Evolutionary conservation across 2,329 filamentous ascomycete genomes (phyloP), one percentile per base, ranked within the genome.

Genomic region (Catunica adiposa): DNA sequence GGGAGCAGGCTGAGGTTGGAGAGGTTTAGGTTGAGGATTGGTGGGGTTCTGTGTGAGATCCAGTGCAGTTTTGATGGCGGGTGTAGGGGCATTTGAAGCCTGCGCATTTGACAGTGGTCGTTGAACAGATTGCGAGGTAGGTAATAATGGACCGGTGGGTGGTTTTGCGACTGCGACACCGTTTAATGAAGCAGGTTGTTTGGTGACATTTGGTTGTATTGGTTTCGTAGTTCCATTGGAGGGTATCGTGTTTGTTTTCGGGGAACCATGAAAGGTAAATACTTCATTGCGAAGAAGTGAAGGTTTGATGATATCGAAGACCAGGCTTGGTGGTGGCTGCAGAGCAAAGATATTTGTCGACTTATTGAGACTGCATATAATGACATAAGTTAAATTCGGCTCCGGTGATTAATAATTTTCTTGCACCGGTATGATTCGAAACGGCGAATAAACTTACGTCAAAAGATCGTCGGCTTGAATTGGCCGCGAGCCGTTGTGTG

Each of bases 401-500:
- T 34, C 4, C 31, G n/a, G 3, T 17, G 38, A 38, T 22, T 22
- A 25, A 37, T 38, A 29, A 51, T 52, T 25, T 25, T 20, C 44
- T 25, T 25, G n/a, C 31, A 52, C 20, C 11, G 9, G 23, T 37
- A 52, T 22, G 22, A 38, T 9, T 3, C 25, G 20, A 37, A 40
- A 47, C 22, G n/a, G 20, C 20, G n/a, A 37, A 52, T 17, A 17
- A 9, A 55, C 56, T 38, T 58, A 58, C 56, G 56, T 58, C 22
- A 58, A 55, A 9, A 58, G 48, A 42, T 58, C 56, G 22, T 58
- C 56, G 15, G 56, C 56, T 48, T 58, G 56, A 37, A 58, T 58
- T 22, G 56, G 56, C 23, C 56, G 53, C 48, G 53, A 58, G 31
- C 56, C 56, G 23, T 58, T 58, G 53, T 58, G 56, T 15, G 56